Evolutionary conservation across 768 basidiomycete species (phyloP), one percentile per base, ranked within the genome.

Genomic region (Pleurotus sapidus): DNA sequence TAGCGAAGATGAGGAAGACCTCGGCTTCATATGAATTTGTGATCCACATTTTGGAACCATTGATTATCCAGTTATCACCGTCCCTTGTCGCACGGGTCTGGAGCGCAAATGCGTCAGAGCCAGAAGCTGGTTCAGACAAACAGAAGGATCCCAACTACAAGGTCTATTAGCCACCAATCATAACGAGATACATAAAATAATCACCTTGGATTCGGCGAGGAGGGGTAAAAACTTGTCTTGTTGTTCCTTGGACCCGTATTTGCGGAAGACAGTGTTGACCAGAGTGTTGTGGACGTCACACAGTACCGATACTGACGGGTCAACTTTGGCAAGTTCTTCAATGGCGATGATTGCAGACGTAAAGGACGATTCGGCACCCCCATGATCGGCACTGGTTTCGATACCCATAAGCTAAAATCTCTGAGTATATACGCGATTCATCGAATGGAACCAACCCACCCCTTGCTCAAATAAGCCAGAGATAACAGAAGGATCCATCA

Each of bases 11-110:
- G 63, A 96, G 86, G 77, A 91, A 91, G 40, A 95, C 80, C 46
- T 94, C 91, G 1, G 93, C 94, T 72, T 95, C 93, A 58, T 85
- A 82, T 0, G 94, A 95, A 73, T 98, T 98, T 23, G 95, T 96
- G 59, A 98, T 97, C 95, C 95, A 97, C 95, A 96, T 95, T 78
- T 99, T 99, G 56, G 93, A 92, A n/a, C 97, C 97, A 63, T 94
- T 95, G 54, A 99, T 69, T 27, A 94, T 75, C 83, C 89, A 98
- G 69, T 88, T 70, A 63, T 89, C 84, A 15, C 93, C 94, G 46
- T 93, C 88, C 70, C 89, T 91, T 68, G 80, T 88, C 14, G 97
- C 96, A 9, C 91, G 89, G 1, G 97, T 95, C 69, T 96, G 93
- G 34, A 99, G 77, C 0, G 96, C 95, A 68, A 99, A 99, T 0